A percentile compares a stretch with the other conserved stretches of the same genome.
Conservation (phyloP, 2,329 filamentous ascomycete genomes). For the Penicillium freii region DNA sequence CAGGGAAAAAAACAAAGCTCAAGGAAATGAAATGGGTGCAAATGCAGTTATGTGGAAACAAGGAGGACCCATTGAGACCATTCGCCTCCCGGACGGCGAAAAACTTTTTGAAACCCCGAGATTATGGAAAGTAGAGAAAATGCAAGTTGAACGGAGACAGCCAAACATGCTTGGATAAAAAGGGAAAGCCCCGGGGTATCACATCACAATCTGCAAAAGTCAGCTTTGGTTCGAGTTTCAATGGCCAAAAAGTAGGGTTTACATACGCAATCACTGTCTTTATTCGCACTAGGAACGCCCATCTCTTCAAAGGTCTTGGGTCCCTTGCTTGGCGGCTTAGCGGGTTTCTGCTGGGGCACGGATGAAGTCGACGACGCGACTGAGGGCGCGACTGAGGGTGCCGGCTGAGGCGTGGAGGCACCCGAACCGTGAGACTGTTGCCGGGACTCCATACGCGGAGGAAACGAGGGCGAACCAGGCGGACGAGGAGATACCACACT, state of each 20-base stretch:
- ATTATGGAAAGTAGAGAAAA: slow-evolving; percentile 15
- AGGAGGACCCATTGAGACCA: slow-evolving; percentile 6
- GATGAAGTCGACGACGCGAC: slow-evolving; percentile 24
- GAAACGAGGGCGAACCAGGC: slow-evolving; percentile 31
- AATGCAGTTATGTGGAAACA: slow-evolving; percentile 22
- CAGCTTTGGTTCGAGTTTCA: slow-evolving; percentile 4
- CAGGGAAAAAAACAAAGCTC: slow-evolving; percentile 9
- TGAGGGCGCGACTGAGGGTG: slow-evolving; percentile 6
- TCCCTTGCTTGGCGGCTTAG: slow-evolving; percentile 61
- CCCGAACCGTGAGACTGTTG: slow-evolving; percentile 35
- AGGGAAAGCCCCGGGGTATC: slow-evolving; percentile 33
- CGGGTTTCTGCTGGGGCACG: slow-evolving; percentile 40
- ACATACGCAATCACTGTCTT: slow-evolving; percentile 87
- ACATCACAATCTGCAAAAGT: slow-evolving; percentile 42
- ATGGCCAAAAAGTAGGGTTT: background rate
- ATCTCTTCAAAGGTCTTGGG: slow-evolving; percentile 98
- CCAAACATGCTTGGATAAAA: slow-evolving; percentile 13
- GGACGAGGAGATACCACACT: slow-evolving; percentile 27
- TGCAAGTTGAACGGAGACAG: slow-evolving; percentile 13
- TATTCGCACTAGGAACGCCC: slow-evolving; percentile 82
- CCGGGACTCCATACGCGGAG: slow-evolving; percentile 35
- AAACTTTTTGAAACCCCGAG: slow-evolving; percentile 9
- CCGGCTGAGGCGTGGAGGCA: slow-evolving; percentile 43
- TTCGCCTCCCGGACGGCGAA: slow-evolving; percentile 17
- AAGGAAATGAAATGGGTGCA: slow-evolving; percentile 17